Base-by-base conservation (phyloP, 139 green algal genomes). In the Picochlorum sp. region DNA sequence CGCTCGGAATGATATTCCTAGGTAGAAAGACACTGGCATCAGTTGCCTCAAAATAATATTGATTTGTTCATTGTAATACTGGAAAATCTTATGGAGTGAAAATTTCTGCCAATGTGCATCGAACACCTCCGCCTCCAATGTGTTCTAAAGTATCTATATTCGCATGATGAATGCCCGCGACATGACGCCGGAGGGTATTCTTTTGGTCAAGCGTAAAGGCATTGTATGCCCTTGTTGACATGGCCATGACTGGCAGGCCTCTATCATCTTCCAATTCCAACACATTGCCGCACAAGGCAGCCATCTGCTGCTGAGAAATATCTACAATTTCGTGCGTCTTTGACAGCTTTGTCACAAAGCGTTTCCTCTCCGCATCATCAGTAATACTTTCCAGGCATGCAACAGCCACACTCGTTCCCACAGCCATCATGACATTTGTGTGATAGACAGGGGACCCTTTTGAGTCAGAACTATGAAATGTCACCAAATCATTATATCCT, bases 361-460 rank as follows among this genome's bases (percentile, higher is more conserved):
- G 66, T 26, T 80, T 37, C 11, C 90, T 74, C 70, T 97, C 81
- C 34, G 66, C 73, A 45, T 64, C 63, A 67, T 96, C 81, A 1
- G 49, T 41, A 8, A 98, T 81, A 18, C 62, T 79, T 62, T 95
- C 92, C 15, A 74, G 63, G 69, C 92, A 98, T 62, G 94, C 90
- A 45, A 98, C 84, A 13, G 92, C 92, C 31, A 95, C 84, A 30
- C 82, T 79, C 2, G 88, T 92, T 70, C 90, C 90, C 9, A 97
- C 73, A 15, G 84, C 83, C 89, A 97, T 96, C 87, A 96, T 92
- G 10, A 97, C 91, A 68, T 97, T 97, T 37, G 91, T 97, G 87
- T 97, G 91, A 74, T 97, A 97, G 23, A 97, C 83, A 0, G 71
- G 60, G 47, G 77, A 77, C 66, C 83, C 85, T 5, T 52, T 13